Evolutionary conservation across 2,329 filamentous ascomycete genomes (phyloP).

Genomic region (Pseudocercospora cruenta): DNA sequence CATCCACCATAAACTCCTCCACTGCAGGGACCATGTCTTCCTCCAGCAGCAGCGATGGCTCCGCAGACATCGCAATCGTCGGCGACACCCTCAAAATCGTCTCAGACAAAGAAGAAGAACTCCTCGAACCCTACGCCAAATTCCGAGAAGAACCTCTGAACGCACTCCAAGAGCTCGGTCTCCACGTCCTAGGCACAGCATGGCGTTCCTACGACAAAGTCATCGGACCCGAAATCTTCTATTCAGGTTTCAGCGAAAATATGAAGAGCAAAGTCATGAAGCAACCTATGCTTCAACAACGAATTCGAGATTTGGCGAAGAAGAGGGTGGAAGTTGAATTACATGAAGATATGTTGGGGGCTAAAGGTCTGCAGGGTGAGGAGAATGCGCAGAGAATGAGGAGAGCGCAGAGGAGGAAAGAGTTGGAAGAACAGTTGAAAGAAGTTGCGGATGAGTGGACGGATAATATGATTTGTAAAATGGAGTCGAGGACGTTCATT

Average conservation of each 20-base stretch:
- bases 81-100: constrained; percentile 51
- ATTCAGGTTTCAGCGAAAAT: constrained; percentile 85
- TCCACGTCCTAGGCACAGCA: constrained; percentile 89
- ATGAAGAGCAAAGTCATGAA: constrained; percentile 80
- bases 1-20: not conserved
- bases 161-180: constrained; percentile 89
- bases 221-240: constrained; percentile 92
- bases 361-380: constrained; percentile 53
- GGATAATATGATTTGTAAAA: constrained; percentile 98
- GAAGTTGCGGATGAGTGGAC: constrained; percentile 86
- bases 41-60: constrained; percentile 3
- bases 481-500: constrained; percentile 93
- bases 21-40: constrained; percentile 15
- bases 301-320: constrained; percentile 76
- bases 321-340: constrained; percentile 76
- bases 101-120: constrained; percentile 61
- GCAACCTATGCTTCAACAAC: constrained; percentile 72
- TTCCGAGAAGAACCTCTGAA: constrained; percentile 75
- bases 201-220: constrained; percentile 93
- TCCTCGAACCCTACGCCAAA: constrained; percentile 82
- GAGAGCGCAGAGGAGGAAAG: constrained; percentile 17
- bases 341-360: constrained; percentile 69
- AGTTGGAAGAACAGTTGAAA: constrained; percentile 72
- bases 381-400: constrained; percentile 59
- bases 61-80: constrained; percentile 51